A percentile compares a stretch with the other conserved stretches of the same genome.
Evolutionary conservation across 345 rosid genomes (phyloP).

Genomic region (Populus davidiana): DNA sequence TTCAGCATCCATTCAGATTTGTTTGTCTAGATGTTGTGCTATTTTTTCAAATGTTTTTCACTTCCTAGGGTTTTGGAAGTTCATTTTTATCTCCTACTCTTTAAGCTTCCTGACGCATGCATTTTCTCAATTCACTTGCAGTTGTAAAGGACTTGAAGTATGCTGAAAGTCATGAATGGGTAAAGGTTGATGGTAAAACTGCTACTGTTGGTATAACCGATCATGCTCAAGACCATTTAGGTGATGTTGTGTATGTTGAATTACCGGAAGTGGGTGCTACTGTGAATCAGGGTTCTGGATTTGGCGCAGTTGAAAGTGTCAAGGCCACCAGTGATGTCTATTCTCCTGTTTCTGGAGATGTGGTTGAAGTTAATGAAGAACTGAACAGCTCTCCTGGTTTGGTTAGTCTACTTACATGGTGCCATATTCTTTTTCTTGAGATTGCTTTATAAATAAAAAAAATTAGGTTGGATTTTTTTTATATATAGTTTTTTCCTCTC

Average conservation of each 20-base stretch:
- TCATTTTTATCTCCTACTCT: neutral
- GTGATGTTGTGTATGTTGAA: slow-evolving; percentile 94
- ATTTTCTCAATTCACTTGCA: slow-evolving; percentile 22
- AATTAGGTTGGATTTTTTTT: neutral
- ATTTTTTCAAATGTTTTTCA: neutral
- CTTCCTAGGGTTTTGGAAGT: neutral
- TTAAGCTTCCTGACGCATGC: neutral
- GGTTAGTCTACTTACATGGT: slow-evolving; percentile 48
- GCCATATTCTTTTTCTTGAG: neutral
- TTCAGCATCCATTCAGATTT: neutral
- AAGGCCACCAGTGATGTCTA: slow-evolving; percentile 95
- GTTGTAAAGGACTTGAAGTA: slow-evolving; percentile 83
- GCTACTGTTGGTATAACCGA: slow-evolving; percentile 90
- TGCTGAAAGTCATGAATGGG: slow-evolving; percentile 93
- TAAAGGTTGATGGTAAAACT: slow-evolving; percentile 65
- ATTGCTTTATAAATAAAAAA: neutral
- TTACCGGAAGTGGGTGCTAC: slow-evolving; percentile 70
- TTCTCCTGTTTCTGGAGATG: slow-evolving; percentile 88
- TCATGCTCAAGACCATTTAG: slow-evolving; percentile 96
- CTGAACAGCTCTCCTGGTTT: slow-evolving; percentile 63
- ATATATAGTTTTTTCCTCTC: neutral
- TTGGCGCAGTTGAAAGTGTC: slow-evolving; percentile 98
- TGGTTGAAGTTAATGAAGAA: slow-evolving; percentile 66
- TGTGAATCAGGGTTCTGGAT: slow-evolving; percentile 64
- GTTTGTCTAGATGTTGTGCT: neutral